Evolutionary conservation across 257 asterid genomes (phyloP), one percentile per base, ranked within the genome.

Genomic region (Schizonepeta tenuifolia): DNA sequence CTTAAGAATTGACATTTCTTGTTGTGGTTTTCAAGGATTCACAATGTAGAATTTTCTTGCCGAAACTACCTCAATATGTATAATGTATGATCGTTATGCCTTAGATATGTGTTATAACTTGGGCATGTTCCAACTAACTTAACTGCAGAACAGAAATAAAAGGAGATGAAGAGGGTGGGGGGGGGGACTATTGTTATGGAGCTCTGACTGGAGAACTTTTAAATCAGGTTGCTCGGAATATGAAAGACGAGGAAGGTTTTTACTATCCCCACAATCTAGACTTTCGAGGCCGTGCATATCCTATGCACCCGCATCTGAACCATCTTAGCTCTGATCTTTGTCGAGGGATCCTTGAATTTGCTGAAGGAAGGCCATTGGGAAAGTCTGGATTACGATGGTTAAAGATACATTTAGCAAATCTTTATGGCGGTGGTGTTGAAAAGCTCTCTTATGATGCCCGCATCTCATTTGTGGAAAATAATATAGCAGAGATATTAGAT

Each of bases 251-350:
- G 77, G 96, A 91, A 73, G 98, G 97, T 21, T 91, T 94, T 79
- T 94, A 89, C 79, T 94, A 89, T 83, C 97, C 98, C 44, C 98
- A 94, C 86, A 94, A 94, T 86, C 89, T 94, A 69, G 98, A 94
- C 87, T 94, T 94, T 67, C 88, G 98, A 67, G 98, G 98, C 69
- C 96, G 98, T 62, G 98, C 98, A 70, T 94, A 94, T 79, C 98
- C 98, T 43, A 91, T 94, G 98, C 97, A 94, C 82, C 96, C 98
- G 12, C 97, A 94, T 84, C 75, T 94, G 75, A 94, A 91, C 82
- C 97, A 94, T 80, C 88, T 94, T 35, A 89, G 93, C 80, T 91
- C 96, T 56, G 98, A 94, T 89, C 86, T 91, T 20, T 94, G 98
- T 79, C 85, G 98, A 81, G 98, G 97, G 61, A 82, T 89, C 83